A percentile compares a stretch with the other conserved stretches of the same genome.
These are phyloP conservation scores for Meyerozyma carpophila DNA, from an alignment of 1,139 yeast species.

Conservation along the genomic window DNA sequence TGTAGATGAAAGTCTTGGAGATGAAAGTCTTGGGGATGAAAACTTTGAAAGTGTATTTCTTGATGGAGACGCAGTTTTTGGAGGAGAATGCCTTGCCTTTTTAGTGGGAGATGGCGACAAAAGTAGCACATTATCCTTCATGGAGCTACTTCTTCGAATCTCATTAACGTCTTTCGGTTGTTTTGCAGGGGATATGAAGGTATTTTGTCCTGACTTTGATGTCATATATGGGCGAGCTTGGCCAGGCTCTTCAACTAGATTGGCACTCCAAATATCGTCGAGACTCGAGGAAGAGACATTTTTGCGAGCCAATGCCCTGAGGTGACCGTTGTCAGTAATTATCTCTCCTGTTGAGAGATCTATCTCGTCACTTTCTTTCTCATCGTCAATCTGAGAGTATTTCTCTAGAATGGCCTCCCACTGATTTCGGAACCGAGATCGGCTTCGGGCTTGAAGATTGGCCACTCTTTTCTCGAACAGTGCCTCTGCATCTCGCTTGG, in stretches of 20 bases:
- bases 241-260: slow-evolving; percentile 15
- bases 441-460: slow-evolving; percentile 16
- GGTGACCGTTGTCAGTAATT: slow-evolving; percentile 59
- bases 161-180: slow-evolving; percentile 1
- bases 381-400: slow-evolving; percentile 47
- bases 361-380: slow-evolving; percentile 58
- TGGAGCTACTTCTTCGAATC: slow-evolving; percentile 1
- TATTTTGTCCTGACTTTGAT: slow-evolving; percentile 6
- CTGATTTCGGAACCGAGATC: slow-evolving; percentile 27
- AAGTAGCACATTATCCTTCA: slow-evolving; percentile 20
- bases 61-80: neutral
- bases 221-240: slow-evolving; percentile 10
- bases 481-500: slow-evolving; percentile 6
- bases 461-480: slow-evolving; percentile 7
- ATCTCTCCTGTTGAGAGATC: slow-evolving; percentile 58
- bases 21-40: too few relatives aligned
- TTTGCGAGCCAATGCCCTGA: slow-evolving; percentile 13
- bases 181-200: slow-evolving; percentile 3
- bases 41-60: slow-evolving; percentile 3
- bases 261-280: neutral
- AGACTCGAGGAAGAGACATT: neutral
- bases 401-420: slow-evolving; percentile 56
- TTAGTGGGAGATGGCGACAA: slow-evolving; percentile 30
- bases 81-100: slow-evolving; percentile 6
- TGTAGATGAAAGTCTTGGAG: too few relatives aligned